Conservation (phyloP, 768 basidiomycete species). For the Russula griseocarnosa region DNA sequence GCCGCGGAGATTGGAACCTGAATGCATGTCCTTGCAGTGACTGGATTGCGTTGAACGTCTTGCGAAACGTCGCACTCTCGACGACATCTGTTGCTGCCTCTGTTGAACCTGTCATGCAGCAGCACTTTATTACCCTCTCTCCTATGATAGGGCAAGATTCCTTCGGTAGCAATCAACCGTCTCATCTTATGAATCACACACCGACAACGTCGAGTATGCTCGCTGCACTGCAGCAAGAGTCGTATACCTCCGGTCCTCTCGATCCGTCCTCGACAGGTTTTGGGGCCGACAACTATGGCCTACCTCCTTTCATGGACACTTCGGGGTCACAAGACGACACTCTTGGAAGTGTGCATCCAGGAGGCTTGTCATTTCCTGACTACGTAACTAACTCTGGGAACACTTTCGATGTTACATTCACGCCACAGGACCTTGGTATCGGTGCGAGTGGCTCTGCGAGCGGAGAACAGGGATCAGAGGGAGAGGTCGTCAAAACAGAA, state of each 20-base stretch:
- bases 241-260: conserved; percentile 61
- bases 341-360: conserved; percentile 53
- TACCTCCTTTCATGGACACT: conserved; percentile 75
- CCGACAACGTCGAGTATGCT: conserved; percentile 90
- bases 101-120: conserved; percentile 88
- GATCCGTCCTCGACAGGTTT: conserved; percentile 62
- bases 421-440: conserved; percentile 63
- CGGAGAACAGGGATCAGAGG: conserved; percentile 60
- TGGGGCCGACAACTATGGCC: conserved; percentile 62
- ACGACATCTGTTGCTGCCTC: conserved; percentile 90
- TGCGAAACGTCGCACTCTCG: conserved; percentile 80
- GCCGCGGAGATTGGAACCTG: conserved; percentile 28
- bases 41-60: conserved; percentile 88
- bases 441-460: conserved; percentile 39
- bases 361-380: conserved; percentile 68
- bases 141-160: conserved; percentile 88
- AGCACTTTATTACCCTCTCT: conserved; percentile 80
- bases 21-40: conserved; percentile 48
- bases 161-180: conserved; percentile 50
- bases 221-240: conserved; percentile 75
- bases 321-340: conserved; percentile 60
- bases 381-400: conserved; percentile 50
- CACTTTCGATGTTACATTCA: conserved; percentile 69
- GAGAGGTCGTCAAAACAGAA: conserved; percentile 67
- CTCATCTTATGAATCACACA: conserved; percentile 67